phyloP scores from a whole-genome alignment of 352 stramenopile genomes.

The Pythium chondricola region DNA sequence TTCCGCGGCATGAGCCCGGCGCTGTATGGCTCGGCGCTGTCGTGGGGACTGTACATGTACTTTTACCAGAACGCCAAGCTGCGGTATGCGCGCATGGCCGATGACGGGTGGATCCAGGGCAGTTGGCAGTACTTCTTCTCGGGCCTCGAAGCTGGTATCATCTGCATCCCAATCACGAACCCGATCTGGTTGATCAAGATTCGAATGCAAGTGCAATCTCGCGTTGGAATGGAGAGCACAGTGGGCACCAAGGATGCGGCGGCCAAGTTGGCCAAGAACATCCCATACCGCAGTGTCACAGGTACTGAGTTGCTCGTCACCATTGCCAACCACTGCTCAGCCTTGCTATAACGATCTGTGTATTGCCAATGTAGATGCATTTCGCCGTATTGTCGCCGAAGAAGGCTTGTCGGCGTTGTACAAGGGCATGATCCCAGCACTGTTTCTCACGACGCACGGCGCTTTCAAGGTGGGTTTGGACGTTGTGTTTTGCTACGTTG shows the following conservation, averaged over 20 bases:
- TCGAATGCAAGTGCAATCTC: slow-evolving; percentile 90
- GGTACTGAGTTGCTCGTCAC: slow-evolving; percentile 18
- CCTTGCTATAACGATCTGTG: background rate
- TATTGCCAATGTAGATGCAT: slow-evolving; percentile 65
- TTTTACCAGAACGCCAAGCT: slow-evolving; percentile 96
- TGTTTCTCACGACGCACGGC: slow-evolving; percentile 96
- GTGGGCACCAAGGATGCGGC: slow-evolving; percentile 45
- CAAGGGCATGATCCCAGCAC: slow-evolving; percentile 91
- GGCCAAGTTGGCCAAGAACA: slow-evolving; percentile 41
- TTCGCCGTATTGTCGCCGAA: slow-evolving; percentile 91
- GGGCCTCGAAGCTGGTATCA: slow-evolving; percentile 65
- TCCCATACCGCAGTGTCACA: slow-evolving; percentile 62
- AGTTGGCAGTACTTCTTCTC: slow-evolving; percentile 83
- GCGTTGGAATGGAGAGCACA: slow-evolving; percentile 34
- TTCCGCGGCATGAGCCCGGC: slow-evolving; percentile 94
- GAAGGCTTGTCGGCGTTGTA: slow-evolving; percentile 94
- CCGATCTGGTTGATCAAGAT: slow-evolving; percentile 99
- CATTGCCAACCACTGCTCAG: background rate
- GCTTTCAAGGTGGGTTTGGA: slow-evolving; percentile 83
- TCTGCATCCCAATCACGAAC: slow-evolving; percentile 97
- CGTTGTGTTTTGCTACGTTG: background rate
- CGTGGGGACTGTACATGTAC: slow-evolving; percentile 98
- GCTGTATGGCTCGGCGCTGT: slow-evolving; percentile 93
- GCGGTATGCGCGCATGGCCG: slow-evolving; percentile 62
- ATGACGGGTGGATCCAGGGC: slow-evolving; percentile 62